A percentile compares a stretch with the other conserved stretches of the same genome.
Conservation (phyloP, 352 stramenopile genomes). For the Phytophthora sojae region DNA sequence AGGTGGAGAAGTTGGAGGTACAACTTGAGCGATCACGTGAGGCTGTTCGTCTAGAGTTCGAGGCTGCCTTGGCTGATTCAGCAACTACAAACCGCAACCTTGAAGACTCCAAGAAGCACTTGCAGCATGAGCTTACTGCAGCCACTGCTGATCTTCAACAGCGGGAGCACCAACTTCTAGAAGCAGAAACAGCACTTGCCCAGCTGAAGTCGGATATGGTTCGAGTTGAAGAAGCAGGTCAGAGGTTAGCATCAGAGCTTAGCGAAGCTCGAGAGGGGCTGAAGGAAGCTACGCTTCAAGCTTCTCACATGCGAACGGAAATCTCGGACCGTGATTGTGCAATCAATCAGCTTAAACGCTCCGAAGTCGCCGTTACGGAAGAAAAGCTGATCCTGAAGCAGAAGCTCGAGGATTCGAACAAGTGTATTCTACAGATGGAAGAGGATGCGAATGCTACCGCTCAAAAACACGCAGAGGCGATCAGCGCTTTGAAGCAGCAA, state of each 20-base stretch:
- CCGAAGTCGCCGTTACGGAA: slow-evolving; percentile 10
- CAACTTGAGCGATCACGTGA: slow-evolving; percentile 39
- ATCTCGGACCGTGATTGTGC: slow-evolving; percentile 23
- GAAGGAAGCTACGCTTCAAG: slow-evolving; percentile 20
- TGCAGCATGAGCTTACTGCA: slow-evolving; percentile 28
- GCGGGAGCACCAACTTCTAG: slow-evolving; percentile 27
- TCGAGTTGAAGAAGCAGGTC: slow-evolving; percentile 32
- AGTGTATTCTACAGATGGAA: slow-evolving; percentile 23
- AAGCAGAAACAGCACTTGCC: slow-evolving; percentile 21
- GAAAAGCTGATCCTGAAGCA: slow-evolving; percentile 31
- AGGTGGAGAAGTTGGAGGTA: slow-evolving; percentile 30
- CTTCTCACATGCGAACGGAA: slow-evolving; percentile 17
- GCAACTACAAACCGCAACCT: slow-evolving; percentile 39
- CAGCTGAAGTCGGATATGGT: slow-evolving; percentile 30
- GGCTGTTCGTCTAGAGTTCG: slow-evolving; percentile 38
- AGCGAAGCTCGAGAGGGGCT: slow-evolving; percentile 20
- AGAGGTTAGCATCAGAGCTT: slow-evolving; percentile 17
- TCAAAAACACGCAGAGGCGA: slow-evolving; percentile 29
- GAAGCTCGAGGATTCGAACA: slow-evolving; percentile 29
- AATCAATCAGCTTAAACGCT: slow-evolving; percentile 29
- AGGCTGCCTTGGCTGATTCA: slow-evolving; percentile 44
- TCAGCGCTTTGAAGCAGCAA: slow-evolving; percentile 22
- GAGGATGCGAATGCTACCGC: slow-evolving; percentile 19
- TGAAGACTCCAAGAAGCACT: slow-evolving; percentile 21
- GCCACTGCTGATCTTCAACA: slow-evolving; percentile 27